Base-by-base conservation (phyloP, 176 grass and related monocot species). In the Leersia perrieri region DNA sequence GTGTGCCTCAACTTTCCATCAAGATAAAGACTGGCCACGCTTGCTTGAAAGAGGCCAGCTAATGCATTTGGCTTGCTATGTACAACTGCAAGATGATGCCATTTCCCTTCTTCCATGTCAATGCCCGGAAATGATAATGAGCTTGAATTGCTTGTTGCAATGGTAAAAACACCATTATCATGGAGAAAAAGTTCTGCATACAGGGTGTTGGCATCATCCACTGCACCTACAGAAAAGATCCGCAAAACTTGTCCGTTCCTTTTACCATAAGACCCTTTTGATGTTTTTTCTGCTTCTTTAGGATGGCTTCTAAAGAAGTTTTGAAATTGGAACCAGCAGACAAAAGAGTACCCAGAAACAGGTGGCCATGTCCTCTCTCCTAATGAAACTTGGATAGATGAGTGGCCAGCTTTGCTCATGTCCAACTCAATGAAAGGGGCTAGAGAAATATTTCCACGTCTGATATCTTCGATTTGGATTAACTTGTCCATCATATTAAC, bases 331-430 rank as follows among this genome's bases (percentile, higher is more conserved):
- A 99, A 99, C 97, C 97, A 99, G 78, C 97, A 93, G 77, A 99
- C 91, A 44, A 99, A 96, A 64, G 97, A 93, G 85, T 99, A 99
- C 26, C 97, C 97, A 74, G 97, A 95, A 86, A 94, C 91, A 84
- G 97, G 93, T 7, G 97, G 97, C 97, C 97, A 99, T 77, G 97
- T 96, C 82, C 97, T 94, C 86, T 99, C 97, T 88, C 97, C 97
- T 91, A 99, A 87, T 68, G 97, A 99, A 71, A 99, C 97, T 68
- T 99, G 97, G 76, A 99, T 90, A 74, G 97, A 99, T 79, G 97
- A 87, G 88, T 99, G 84, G 70, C 97, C 97, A 1, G 88, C 83
- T 90, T 93, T 99, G 75, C 86, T 93, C 97, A 99, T 99, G 77
- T 96, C 93, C 92, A 99, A 88, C 73, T 99, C 97, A 53, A 99